Conservation (phyloP, 805 yeast species). For the Cyberlindnera nakhonratchasimensis region DNA sequence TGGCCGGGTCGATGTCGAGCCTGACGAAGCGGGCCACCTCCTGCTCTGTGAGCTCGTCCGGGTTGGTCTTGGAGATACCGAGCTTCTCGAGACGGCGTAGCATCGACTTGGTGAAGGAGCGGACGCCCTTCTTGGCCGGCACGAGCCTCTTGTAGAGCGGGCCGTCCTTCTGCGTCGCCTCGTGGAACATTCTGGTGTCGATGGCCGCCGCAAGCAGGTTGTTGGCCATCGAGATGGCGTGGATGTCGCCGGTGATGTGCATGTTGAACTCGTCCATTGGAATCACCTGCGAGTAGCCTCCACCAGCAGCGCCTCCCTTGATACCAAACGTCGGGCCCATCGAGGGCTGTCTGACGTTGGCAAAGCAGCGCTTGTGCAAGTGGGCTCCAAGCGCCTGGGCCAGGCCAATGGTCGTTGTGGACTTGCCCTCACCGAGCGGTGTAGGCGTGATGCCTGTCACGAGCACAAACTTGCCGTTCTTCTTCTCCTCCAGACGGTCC, state of each 20-base stretch:
- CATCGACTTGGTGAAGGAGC: constrained; percentile 68
- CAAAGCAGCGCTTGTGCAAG: constrained; percentile 62
- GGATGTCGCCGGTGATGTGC: constrained; percentile 85
- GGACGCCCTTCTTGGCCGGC: constrained; percentile 67
- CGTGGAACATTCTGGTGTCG: constrained; percentile 85
- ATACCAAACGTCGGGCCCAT: constrained; percentile 92
- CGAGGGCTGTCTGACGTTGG: constrained; percentile 83
- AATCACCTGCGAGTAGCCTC: constrained; percentile 83
- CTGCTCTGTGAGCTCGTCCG: constrained; percentile 67
- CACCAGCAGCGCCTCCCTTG: constrained; percentile 91
- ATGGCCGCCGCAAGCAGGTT: constrained; percentile 81
- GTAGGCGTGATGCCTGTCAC: constrained; percentile 87
- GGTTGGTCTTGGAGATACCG: constrained; percentile 69
- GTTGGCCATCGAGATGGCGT: constrained; percentile 80
- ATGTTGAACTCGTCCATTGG: constrained; percentile 88
- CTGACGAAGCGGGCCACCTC: constrained; percentile 63
- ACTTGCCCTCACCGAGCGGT: constrained; percentile 83
- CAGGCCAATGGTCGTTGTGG: constrained; percentile 79
- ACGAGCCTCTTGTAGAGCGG: constrained; percentile 73
- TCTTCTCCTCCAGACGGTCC: constrained; percentile 54
- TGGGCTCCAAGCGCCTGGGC: constrained; percentile 82
- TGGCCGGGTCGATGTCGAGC: constrained; percentile 71
- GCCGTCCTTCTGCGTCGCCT: constrained; percentile 65
- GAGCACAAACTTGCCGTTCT: constrained; percentile 67
- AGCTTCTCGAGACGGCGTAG: constrained; percentile 60